Evolutionary conservation across 371 early-diverging fungal genomes (phyloP).

Genomic region (Mucor lusitanicus): DNA sequence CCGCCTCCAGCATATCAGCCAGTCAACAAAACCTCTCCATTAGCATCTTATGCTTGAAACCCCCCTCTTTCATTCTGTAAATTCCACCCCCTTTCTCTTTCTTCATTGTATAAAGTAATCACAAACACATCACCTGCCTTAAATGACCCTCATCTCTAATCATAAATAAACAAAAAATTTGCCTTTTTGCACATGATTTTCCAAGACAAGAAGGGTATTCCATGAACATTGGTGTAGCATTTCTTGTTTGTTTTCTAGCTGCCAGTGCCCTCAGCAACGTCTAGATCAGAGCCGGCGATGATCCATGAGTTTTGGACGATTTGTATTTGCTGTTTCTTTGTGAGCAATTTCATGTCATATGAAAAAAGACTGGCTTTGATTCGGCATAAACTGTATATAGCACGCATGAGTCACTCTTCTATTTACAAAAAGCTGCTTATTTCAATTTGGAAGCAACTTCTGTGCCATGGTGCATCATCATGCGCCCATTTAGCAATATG

Average conservation of each 20-base stretch:
- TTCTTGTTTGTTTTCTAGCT: no score
- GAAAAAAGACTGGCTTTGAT: no score
- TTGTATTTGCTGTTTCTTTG: not conserved
- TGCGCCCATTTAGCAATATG: not conserved
- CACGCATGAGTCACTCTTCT: not conserved
- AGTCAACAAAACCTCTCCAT: not conserved
- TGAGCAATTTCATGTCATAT: not conserved
- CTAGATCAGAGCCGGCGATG: no score
- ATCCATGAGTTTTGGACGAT: no score
- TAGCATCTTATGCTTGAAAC: not conserved
- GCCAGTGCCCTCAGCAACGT: no score
- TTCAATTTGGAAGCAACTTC: not conserved
- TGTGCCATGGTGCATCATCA: not conserved
- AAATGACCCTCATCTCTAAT: not conserved
- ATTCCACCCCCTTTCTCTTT: not conserved
- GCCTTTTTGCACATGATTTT: not conserved
- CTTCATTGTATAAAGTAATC: not conserved
- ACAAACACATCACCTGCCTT: not conserved
- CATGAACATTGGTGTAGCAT: no score
- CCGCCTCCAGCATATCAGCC: slow-evolving; percentile 6
- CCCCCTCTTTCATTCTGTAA: not conserved
- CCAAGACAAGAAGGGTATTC: not conserved
- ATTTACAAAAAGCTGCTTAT: not conserved
- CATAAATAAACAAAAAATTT: not conserved
- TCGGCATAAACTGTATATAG: no score